Base-by-base conservation (phyloP, 148 eudicot genomes). In the Polygonum aviculare region DNA sequence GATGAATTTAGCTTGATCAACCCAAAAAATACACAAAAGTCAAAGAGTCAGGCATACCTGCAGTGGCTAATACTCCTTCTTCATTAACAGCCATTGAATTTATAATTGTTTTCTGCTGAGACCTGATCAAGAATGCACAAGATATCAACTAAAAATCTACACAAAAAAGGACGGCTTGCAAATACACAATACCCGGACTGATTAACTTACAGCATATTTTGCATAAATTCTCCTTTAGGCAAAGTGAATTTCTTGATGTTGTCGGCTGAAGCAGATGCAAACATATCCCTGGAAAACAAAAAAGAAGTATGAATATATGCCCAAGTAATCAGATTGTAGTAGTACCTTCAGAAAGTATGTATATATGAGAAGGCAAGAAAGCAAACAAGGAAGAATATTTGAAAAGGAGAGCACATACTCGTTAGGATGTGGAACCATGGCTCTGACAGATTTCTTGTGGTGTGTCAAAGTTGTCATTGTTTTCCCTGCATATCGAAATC, bases 221-320 rank as follows among this genome's bases (percentile, higher is more conserved):
- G 98, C 96, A 94, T 72, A 78, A 94, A 94, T 88, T 94, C 98
- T 86, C 98, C 98, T 82, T 77, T 89, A 1, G 98, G 98, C 79
- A 94, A 87, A 74, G 81, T 81, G 82, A 94, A 94, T 79, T 94
- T 94, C 77, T 94, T 94, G 39, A 88, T 94, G 86, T 94, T 94
- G 85, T 94, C 98, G 59, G 98, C 97, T 52, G 98, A 94, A 39
- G 96, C 98, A 78, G 98, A 94, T 62, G 97, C 98, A 87, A 94
- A 94, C 80, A 84, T 67, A 79, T 94, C 88, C 89, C 98, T 94
- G 89, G 19, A 86, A 82, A 49, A 78, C 60, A 54, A 33, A 77
- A 31, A 50, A 73, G 41, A 40, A 51, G 69, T 16, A n/a, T 22
- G 7, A 11, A 36, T 15, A 33, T 9, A 38, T 62, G 18, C 69